Percentiles rank a stretch among this genome's conserved stretches.
These are phyloP conservation scores for Strobilomyces dryophilus DNA, from an alignment of 768 basidiomycete species.

Conservation along the genomic window DNA sequence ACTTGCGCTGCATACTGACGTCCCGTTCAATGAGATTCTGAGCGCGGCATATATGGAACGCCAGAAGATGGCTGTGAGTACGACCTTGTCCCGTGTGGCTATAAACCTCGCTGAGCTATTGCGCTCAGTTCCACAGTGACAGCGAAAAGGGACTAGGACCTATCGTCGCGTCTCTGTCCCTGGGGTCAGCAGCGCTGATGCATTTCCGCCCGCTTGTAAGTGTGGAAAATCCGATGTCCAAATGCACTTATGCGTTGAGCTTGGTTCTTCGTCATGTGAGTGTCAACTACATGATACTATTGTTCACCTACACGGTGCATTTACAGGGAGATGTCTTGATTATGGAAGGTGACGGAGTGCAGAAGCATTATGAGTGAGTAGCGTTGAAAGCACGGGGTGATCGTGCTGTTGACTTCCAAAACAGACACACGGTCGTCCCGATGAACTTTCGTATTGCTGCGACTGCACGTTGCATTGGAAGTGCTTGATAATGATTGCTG, in stretches of 20 bases:
- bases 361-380: slow-evolving; percentile 67
- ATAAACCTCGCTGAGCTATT: slow-evolving; percentile 5
- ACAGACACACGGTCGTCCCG: slow-evolving; percentile 71
- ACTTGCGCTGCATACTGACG: slow-evolving; percentile 37
- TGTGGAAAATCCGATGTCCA: slow-evolving; percentile 30
- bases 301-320: neutral
- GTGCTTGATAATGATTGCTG: slow-evolving; percentile 15
- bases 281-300: slow-evolving; percentile 3
- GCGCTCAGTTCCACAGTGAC: slow-evolving; percentile 71
- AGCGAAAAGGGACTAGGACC: slow-evolving; percentile 71
- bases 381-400: neutral
- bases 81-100: neutral
- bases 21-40: slow-evolving; percentile 72
- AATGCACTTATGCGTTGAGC: slow-evolving; percentile 39
- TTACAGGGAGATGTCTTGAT: slow-evolving; percentile 72
- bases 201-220: slow-evolving; percentile 57
- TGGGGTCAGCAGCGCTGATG: slow-evolving; percentile 77
- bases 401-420: slow-evolving; percentile 11
- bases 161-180: slow-evolving; percentile 67
- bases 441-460: slow-evolving; percentile 76
- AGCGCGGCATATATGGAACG: slow-evolving; percentile 83
- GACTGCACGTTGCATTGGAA: slow-evolving; percentile 64
- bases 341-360: slow-evolving; percentile 70
- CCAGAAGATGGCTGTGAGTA: slow-evolving; percentile 75
- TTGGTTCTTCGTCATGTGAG: slow-evolving; percentile 66